These are phyloP conservation scores for Cutaneotrichosporon cavernicola DNA, from an alignment of 1,284 basidiomycete species.

Conservation along the genomic window DNA sequence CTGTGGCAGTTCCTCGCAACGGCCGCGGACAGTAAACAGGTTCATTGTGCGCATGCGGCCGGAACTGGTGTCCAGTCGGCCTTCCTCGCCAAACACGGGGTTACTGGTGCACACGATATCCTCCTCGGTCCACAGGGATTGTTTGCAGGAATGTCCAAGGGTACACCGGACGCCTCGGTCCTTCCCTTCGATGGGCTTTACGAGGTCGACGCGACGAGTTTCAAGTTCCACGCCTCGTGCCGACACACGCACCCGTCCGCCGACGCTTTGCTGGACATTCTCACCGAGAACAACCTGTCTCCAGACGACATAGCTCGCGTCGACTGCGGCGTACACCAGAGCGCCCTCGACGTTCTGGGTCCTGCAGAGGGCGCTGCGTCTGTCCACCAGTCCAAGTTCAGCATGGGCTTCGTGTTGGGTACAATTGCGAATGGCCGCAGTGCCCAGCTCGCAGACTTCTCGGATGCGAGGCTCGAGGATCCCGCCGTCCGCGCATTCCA, in stretches of 20 bases:
- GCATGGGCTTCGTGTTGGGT: constrained; percentile 16
- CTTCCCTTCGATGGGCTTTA: constrained; percentile 11
- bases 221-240: constrained; percentile 19
- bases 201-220: constrained; percentile 15
- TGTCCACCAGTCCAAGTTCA: constrained; percentile 16
- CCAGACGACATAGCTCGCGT: constrained; percentile 9
- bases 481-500: constrained; percentile 14
- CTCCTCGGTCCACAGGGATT: constrained; percentile 15
- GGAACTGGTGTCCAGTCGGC: constrained; percentile 13
- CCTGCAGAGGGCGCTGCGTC: constrained; percentile 8
- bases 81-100: constrained; percentile 13
- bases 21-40: constrained; percentile 14
- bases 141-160: constrained; percentile 13
- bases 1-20: constrained; percentile 17
- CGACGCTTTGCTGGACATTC: constrained; percentile 10
- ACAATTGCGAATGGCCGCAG: constrained; percentile 9
- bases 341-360: constrained; percentile 14
- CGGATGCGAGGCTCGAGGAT: constrained; percentile 8
- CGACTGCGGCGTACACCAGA: constrained; percentile 17
- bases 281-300: constrained; percentile 3
- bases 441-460: constrained; percentile 17
- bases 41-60: constrained; percentile 16
- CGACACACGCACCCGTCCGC: constrained; percentile 18
- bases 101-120: constrained; percentile 13
- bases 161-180: constrained; percentile 3